These are phyloP conservation scores for Cercophora scortea DNA, from an alignment of 495 filamentous ascomycete species.

Conservation along the genomic window DNA sequence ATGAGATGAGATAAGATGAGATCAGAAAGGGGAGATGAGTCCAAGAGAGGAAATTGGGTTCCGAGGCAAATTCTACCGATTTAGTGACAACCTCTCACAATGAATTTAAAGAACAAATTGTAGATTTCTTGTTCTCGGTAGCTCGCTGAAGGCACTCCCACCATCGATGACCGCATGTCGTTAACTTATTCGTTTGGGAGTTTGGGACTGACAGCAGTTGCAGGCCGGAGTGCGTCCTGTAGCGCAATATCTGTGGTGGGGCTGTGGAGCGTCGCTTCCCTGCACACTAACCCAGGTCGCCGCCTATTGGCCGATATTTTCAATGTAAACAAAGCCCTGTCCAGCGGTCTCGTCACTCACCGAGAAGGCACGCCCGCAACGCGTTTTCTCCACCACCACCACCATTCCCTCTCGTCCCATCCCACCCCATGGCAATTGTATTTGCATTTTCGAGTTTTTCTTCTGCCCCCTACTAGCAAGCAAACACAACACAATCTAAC, in stretches of 20 bases:
- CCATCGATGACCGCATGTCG: background rate
- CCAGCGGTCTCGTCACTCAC: constrained; percentile 1
- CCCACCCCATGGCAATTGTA: background rate
- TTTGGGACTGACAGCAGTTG: background rate
- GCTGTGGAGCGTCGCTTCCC: background rate
- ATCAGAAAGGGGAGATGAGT: too few relatives aligned
- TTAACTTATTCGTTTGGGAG: background rate
- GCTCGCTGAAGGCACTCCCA: too few relatives aligned
- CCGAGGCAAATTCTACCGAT: too few relatives aligned
- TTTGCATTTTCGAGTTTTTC: background rate
- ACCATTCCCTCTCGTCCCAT: background rate
- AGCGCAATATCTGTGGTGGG: background rate
- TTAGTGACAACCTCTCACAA: too few relatives aligned
- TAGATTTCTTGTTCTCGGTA: too few relatives aligned
- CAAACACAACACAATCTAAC: background rate
- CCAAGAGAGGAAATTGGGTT: too few relatives aligned
- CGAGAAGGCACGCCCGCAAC: constrained; percentile 3
- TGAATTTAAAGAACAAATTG: too few relatives aligned
- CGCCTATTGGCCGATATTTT: constrained; percentile 13
- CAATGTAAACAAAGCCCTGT: constrained; percentile 25
- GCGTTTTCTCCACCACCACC: constrained; percentile 14
- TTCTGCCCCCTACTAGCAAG: too few relatives aligned
- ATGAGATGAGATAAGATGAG: too few relatives aligned
- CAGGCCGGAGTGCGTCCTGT: background rate
- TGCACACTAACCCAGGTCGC: background rate